A percentile compares a stretch with the other conserved stretches of the same genome.
phyloP scores from a whole-genome alignment of 148 eudicot genomes.

The Silene uniflora region DNA sequence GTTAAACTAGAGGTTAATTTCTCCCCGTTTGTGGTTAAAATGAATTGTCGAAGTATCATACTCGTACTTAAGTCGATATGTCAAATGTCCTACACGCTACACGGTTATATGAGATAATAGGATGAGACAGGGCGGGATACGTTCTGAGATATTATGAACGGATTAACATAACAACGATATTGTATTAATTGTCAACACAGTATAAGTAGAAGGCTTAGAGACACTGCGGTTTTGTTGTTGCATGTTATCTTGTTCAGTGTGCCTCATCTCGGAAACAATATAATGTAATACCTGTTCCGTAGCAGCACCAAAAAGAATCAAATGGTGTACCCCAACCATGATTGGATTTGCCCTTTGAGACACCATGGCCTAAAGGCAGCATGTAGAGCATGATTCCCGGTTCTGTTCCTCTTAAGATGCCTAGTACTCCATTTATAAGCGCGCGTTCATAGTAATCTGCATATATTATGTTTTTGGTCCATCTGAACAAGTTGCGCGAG shows the following conservation, averaged over 20 bases:
- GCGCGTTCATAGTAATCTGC: conserved; percentile 93
- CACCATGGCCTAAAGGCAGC: conserved; percentile 77
- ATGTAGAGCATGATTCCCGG: conserved; percentile 94
- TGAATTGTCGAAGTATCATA: too few relatives aligned
- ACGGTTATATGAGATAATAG: too few relatives aligned
- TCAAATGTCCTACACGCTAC: too few relatives aligned
- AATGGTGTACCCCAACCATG: conserved; percentile 77
- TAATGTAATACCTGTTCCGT: conserved; percentile 82
- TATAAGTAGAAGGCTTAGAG: too few relatives aligned
- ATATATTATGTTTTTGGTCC: conserved; percentile 74
- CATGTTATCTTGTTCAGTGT: too few relatives aligned
- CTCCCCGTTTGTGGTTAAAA: too few relatives aligned
- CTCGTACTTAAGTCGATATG: too few relatives aligned
- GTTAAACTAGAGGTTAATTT: too few relatives aligned
- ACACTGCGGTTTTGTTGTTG: too few relatives aligned
- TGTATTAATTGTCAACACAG: neutral
- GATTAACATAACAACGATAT: neutral
- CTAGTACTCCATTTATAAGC: conserved; percentile 75
- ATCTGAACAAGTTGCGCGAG: conserved; percentile 75
- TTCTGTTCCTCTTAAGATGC: conserved; percentile 71
- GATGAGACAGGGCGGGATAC: too few relatives aligned
- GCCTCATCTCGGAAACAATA: too few relatives aligned
- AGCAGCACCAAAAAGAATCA: conserved; percentile 84
- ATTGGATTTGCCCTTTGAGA: conserved; percentile 54
- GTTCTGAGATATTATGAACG: neutral